Evolutionary conservation across 805 yeast genomes (phyloP).

Genomic region (Zygosaccharomyces bisporus): DNA sequence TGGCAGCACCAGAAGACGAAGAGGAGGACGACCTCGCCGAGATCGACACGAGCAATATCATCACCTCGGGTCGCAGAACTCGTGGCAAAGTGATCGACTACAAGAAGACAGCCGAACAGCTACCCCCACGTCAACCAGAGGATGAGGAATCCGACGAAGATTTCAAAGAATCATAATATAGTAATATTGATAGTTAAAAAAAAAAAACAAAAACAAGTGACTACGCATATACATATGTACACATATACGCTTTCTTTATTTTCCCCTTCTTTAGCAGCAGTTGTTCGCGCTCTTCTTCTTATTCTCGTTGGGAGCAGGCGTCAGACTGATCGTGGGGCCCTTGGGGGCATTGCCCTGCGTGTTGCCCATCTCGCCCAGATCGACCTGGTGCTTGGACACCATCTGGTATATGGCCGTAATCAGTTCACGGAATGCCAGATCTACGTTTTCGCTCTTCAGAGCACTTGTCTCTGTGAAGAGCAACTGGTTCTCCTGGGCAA

Average conservation of each 20-base stretch:
- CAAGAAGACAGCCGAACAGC: slow-evolving; percentile 69
- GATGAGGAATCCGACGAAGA: slow-evolving; percentile 43
- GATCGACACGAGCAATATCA: slow-evolving; percentile 79
- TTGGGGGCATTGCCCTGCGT: slow-evolving; percentile 52
- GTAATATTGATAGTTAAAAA: slow-evolving; percentile 8
- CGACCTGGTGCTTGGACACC: slow-evolving; percentile 90
- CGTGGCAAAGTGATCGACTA: slow-evolving; percentile 87
- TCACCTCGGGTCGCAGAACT: slow-evolving; percentile 82
- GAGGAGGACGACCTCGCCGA: slow-evolving; percentile 77
- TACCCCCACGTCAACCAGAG: slow-evolving; percentile 48
- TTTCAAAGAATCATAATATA: slow-evolving; percentile 20
- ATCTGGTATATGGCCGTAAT: slow-evolving; percentile 90
- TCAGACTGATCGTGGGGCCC: slow-evolving; percentile 88
- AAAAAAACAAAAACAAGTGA: slow-evolving; percentile 8
- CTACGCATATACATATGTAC: background rate
- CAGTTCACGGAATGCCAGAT: slow-evolving; percentile 87
- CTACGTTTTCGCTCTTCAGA: slow-evolving; percentile 89
- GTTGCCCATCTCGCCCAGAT: slow-evolving; percentile 64
- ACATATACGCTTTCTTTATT: background rate
- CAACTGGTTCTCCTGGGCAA: slow-evolving; percentile 87
- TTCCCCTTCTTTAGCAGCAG: slow-evolving; percentile 57
- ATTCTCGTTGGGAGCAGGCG: slow-evolving; percentile 88
- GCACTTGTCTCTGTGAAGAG: slow-evolving; percentile 96
- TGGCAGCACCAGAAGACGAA: slow-evolving; percentile 48
- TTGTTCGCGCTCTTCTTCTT: slow-evolving; percentile 46